Conservation (phyloP, 768 basidiomycete genomes). For the Pisolithus tinctorius region DNA sequence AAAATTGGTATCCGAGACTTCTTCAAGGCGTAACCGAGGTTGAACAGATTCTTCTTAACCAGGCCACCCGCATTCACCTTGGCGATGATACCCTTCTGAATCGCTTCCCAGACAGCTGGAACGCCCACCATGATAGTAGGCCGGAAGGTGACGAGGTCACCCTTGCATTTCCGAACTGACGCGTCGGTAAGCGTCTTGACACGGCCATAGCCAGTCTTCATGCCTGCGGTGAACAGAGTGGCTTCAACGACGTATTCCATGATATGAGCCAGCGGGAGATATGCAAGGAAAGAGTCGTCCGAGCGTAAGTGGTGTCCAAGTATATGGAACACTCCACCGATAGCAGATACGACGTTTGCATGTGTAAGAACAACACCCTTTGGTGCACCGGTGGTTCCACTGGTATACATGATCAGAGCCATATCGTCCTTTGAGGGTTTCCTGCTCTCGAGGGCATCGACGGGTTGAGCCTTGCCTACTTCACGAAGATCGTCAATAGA, state of each 20-base stretch:
- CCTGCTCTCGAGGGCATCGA: slow-evolving; percentile 44
- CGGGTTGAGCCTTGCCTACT: slow-evolving; percentile 52
- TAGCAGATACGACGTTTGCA: slow-evolving; percentile 75
- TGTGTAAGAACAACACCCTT: slow-evolving; percentile 93
- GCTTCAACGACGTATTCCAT: slow-evolving; percentile 94
- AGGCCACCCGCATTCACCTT: slow-evolving; percentile 68
- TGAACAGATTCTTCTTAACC: slow-evolving; percentile 72
- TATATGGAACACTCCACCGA: slow-evolving; percentile 74
- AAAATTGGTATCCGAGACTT: slow-evolving; percentile 62
- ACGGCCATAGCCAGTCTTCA: slow-evolving; percentile 83
- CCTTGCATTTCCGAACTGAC: slow-evolving; percentile 82
- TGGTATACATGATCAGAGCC: slow-evolving; percentile 80
- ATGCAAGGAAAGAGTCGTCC: slow-evolving; percentile 61
- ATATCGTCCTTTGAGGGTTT: slow-evolving; percentile 45
- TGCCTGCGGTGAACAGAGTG: slow-evolving; percentile 62
- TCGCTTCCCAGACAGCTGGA: slow-evolving; percentile 95
- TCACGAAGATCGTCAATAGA: slow-evolving; percentile 66
- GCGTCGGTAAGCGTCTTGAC: slow-evolving; percentile 95
- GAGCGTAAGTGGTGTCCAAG: slow-evolving; percentile 46
- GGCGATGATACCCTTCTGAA: slow-evolving; percentile 86
- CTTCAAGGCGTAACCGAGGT: slow-evolving; percentile 72
- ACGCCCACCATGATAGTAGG: slow-evolving; percentile 94
- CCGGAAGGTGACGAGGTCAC: slow-evolving; percentile 77
- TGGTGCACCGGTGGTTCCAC: slow-evolving; percentile 85
- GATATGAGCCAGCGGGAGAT: slow-evolving; percentile 91